phyloP scores from a whole-genome alignment of 2,329 filamentous ascomycete genomes.

The Neonectria neomacrospora region DNA sequence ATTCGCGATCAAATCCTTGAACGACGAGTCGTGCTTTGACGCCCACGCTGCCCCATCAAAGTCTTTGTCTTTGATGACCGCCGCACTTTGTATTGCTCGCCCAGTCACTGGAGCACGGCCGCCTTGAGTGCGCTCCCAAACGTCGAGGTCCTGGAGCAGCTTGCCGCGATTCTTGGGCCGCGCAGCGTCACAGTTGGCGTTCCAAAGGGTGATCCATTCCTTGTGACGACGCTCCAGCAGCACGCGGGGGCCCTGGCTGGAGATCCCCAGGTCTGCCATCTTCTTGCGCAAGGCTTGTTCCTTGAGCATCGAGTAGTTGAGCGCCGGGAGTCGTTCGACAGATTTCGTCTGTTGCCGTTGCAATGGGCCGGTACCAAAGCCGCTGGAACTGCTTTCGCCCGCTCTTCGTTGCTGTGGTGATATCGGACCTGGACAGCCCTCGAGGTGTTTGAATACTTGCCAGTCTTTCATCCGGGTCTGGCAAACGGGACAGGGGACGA shows the following conservation, averaged over 20 bases:
- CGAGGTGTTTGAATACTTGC: constrained; percentile 83
- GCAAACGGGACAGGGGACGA: constrained; percentile 88
- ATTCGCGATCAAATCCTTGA: constrained; percentile 81
- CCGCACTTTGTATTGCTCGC: constrained; percentile 51
- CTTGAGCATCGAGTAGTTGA: constrained; percentile 90
- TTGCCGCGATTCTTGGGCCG: constrained; percentile 76
- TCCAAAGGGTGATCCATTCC: constrained; percentile 96
- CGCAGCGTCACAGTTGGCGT: constrained; percentile 92
- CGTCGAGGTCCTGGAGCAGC: constrained; percentile 80
- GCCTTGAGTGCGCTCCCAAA: constrained; percentile 88
- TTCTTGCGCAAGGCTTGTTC: constrained; percentile 83
- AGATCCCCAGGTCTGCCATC: constrained; percentile 81
- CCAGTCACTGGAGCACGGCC: constrained; percentile 61
- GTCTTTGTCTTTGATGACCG: constrained; percentile 81
- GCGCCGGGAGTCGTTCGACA: constrained; percentile 76
- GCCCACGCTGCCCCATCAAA: constrained; percentile 86
- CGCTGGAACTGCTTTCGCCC: constrained; percentile 21
- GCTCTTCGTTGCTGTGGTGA: constrained; percentile 17
- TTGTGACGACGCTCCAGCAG: constrained; percentile 83
- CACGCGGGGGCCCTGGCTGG: constrained; percentile 72
- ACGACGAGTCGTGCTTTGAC: constrained; percentile 76
- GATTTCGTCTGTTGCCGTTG: constrained; percentile 49
- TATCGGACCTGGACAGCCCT: constrained; percentile 65
- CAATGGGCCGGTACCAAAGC: constrained; percentile 32
- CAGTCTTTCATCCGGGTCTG: constrained; percentile 80